These are phyloP conservation scores for Trifolium repens DNA, from an alignment of 306 rosid genomes.

Conservation along the genomic window DNA sequence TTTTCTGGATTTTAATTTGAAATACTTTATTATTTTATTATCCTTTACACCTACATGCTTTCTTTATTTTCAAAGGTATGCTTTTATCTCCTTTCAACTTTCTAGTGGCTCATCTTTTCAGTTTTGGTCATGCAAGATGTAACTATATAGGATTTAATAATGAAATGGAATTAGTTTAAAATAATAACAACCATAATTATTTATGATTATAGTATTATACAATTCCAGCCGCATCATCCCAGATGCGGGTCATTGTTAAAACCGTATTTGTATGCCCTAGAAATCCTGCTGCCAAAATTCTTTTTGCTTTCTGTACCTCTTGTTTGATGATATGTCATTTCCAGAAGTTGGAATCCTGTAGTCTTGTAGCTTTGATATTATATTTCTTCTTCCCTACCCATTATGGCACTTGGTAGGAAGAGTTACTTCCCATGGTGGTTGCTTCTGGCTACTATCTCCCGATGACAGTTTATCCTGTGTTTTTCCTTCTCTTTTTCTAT, in stretches of 20 bases:
- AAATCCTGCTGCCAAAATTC: background rate
- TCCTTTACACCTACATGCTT: constrained; percentile 11
- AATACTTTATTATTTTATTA: background rate
- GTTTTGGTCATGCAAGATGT: constrained; percentile 17
- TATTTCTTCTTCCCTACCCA: constrained; percentile 9
- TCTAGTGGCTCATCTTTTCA: constrained; percentile 16
- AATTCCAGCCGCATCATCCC: background rate
- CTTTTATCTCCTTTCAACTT: constrained; percentile 2
- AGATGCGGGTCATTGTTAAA: background rate
- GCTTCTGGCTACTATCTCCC: background rate
- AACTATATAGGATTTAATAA: constrained; percentile 15
- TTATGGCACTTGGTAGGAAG: constrained; percentile 13
- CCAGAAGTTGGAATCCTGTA: constrained; percentile 6
- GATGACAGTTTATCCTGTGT: constrained; percentile 24
- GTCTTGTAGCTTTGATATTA: constrained; percentile 16
- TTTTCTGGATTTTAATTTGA: constrained; percentile 3
- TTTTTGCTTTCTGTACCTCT: constrained; percentile 25
- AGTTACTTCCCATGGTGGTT: background rate
- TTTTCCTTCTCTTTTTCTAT: constrained; percentile 4
- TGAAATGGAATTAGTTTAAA: constrained; percentile 16
- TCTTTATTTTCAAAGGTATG: constrained; percentile 22
- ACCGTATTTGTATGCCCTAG: background rate
- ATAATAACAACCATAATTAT: background rate
- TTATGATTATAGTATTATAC: background rate
- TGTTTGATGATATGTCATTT: constrained; percentile 28